A percentile compares a stretch with the other conserved stretches of the same genome.
phyloP scores from a whole-genome alignment of 441 rosid species.

The Flueggea neowawraea region DNA sequence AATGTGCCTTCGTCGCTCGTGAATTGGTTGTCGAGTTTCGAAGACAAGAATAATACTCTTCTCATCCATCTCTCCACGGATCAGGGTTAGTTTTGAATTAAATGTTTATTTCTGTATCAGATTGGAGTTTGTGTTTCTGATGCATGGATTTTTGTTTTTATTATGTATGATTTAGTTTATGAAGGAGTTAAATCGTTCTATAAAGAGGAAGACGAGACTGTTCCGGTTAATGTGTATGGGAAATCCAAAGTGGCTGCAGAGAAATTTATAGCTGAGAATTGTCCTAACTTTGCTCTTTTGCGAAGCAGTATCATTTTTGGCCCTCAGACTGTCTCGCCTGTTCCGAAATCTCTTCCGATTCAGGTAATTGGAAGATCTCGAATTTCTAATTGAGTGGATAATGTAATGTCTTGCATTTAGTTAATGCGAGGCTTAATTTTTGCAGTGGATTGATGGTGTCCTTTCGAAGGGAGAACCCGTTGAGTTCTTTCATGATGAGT shows the following conservation, averaged over 20 bases:
- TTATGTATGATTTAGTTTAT: slow-evolving; percentile 42
- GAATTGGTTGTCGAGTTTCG: slow-evolving; percentile 54
- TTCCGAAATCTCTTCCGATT: slow-evolving; percentile 81
- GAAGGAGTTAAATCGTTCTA: slow-evolving; percentile 78
- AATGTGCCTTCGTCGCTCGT: slow-evolving; percentile 73
- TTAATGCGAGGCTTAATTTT: slow-evolving; percentile 12
- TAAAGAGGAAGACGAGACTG: slow-evolving; percentile 81
- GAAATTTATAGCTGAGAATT: slow-evolving; percentile 51
- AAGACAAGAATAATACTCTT: slow-evolving; percentile 30
- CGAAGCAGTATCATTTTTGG: slow-evolving; percentile 89
- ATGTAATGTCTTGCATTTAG: background rate
- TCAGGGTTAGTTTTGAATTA: slow-evolving; percentile 46
- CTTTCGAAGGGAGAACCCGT: slow-evolving; percentile 64
- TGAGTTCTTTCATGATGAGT: slow-evolving; percentile 82
- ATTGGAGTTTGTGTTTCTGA: no score
- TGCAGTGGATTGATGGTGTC: slow-evolving; percentile 79
- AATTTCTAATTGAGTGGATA: background rate
- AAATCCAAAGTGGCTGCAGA: slow-evolving; percentile 88
- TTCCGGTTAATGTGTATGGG: slow-evolving; percentile 80
- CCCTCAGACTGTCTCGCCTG: slow-evolving; percentile 81
- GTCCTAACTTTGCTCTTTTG: slow-evolving; percentile 61
- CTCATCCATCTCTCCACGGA: slow-evolving; percentile 86
- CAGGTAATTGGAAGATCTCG: slow-evolving; percentile 42
- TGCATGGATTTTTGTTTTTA: background rate
- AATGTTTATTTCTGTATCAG: no score